Evolutionary conservation across 768 basidiomycete genomes (phyloP), one percentile per base, ranked within the genome.

Genomic region (Suillus placidus): DNA sequence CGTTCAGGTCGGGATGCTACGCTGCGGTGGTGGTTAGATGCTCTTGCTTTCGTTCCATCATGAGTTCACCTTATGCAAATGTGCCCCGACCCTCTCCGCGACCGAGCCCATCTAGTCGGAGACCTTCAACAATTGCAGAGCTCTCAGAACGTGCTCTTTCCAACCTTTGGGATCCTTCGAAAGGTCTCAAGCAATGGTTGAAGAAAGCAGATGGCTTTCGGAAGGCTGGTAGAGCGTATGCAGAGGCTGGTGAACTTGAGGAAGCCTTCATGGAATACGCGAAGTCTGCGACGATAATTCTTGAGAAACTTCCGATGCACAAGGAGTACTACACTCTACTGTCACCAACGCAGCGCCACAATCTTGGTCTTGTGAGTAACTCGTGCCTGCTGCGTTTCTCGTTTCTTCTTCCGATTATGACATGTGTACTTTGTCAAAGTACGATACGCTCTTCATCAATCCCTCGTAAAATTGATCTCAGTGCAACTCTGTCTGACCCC

Each of bases 221-320:
- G 61, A 83, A 82, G 70, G 82, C 82, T 23, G 90, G 84, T 35
- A 85, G 83, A 67, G 77, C 77, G 30, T 78, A 77, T 69, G 76
- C 77, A 1, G 80, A 82, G 42, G 77, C 79, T 23, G 83, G 84
- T 2, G 87, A 94, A 73, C 78, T 88, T 57, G 90, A 93, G 73
- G 79, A 76, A n/a, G 90, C 88, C 1, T 94, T 93, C 74, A 80
- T 93, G 20, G 82, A 87, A 67, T 86, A 85, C 60, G 92, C 92
- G 3, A 86, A 82, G 66, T 90, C 92, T 10, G 91, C 91, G 0
- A 92, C 90, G 1, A 79, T 94, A 64, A 90, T 93, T 6, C 84
- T 92, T 13, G 91, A 94, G 79, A 88, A 85, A 68, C 79, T 94
- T n/a, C 92, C 92, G 0, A 78, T 80, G 1, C 93, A 94, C 77